Evolutionary conservation across 164 flowering plant genomes (phyloP).

Genomic region (Brasenia schreberi): DNA sequence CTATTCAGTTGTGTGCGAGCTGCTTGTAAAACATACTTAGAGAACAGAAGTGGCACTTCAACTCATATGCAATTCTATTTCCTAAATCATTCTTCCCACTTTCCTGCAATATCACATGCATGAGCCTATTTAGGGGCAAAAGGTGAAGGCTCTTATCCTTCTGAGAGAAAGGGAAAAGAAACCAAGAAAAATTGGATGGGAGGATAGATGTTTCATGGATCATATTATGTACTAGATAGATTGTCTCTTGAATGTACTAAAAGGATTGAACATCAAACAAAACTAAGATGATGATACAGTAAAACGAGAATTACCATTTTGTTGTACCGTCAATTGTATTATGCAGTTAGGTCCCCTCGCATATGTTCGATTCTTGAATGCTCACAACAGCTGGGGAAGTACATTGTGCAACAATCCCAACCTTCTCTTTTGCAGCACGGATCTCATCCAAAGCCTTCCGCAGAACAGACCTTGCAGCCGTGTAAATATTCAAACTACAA

Average conservation of each 20-base stretch:
- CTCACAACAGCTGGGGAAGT: neutral
- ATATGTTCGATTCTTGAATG: neutral
- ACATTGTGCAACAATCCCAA: neutral
- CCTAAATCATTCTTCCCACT: too few species aligned
- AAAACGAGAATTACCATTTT: neutral
- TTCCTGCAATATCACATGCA: too few species aligned
- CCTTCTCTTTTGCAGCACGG: conserved; percentile 1
- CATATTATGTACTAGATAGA: too few species aligned
- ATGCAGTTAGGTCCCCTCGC: neutral
- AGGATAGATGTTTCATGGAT: too few species aligned
- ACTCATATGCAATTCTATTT: too few species aligned
- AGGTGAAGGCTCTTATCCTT: too few species aligned
- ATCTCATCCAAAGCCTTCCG: conserved; percentile 9
- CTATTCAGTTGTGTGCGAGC: too few species aligned
- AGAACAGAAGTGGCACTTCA: too few species aligned
- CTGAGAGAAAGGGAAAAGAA: too few species aligned
- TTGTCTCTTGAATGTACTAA: neutral
- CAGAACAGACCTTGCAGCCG: conserved; percentile 12
- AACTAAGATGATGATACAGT: neutral
- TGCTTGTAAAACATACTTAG: too few species aligned
- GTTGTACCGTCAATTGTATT: neutral
- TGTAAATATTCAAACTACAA: neutral
- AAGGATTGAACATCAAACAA: neutral
- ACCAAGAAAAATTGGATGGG: too few species aligned
- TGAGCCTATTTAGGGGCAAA: too few species aligned